Base-by-base conservation (phyloP, 1,284 basidiomycete genomes). In the Microbotryomycetes sp. region DNA sequence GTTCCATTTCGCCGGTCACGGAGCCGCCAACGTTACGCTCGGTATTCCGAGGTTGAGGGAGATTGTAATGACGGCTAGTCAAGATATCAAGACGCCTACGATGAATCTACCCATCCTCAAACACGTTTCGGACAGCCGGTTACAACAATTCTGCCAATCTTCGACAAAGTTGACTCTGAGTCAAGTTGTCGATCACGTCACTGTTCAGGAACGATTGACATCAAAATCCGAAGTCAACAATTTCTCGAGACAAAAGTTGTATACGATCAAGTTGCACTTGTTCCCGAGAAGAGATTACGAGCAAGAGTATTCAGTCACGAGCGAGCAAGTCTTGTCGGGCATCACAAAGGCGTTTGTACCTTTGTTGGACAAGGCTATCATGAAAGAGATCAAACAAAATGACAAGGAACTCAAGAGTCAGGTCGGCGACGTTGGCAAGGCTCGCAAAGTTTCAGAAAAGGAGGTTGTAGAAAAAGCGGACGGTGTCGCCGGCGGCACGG, bases 1-100 rank as follows among this genome's bases (percentile, higher is more conserved):
- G 9, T 99, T 99, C 85, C 96, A 99, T 80, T 97, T 98, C 75
- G 92, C 92, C 67, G 91, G 94, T 70, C 96, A 98, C 76, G 96
- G 96, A 78, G 94, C 96, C 61, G 94, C 96, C 45, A 99, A 99
- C 76, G 96, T 99, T 65, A 99, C 96, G 2, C 83, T 99, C 52
- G 96, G 96, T 83, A 98, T 99, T 70, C 96, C 96, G 52, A 93
- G 96, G 77, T 80, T 99, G 26, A 86, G 94, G 76, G 96, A 99
- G 78, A 97, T 99, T 72, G 91, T 99, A 73, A 97, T 98, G 93
- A 97, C 96, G 0, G 96, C 96, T 5, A 94, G 96, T 5, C 85
- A 86, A 70, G 89, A 93, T 71, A 96, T 94, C 60, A 93, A 93
- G 76, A 99, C 94, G 3, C 96, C 96, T 15, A 97, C 93, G n/a